These are phyloP conservation scores for Raphanus raphanistrum DNA, from an alignment of 345 rosid species.

Conservation along the genomic window DNA sequence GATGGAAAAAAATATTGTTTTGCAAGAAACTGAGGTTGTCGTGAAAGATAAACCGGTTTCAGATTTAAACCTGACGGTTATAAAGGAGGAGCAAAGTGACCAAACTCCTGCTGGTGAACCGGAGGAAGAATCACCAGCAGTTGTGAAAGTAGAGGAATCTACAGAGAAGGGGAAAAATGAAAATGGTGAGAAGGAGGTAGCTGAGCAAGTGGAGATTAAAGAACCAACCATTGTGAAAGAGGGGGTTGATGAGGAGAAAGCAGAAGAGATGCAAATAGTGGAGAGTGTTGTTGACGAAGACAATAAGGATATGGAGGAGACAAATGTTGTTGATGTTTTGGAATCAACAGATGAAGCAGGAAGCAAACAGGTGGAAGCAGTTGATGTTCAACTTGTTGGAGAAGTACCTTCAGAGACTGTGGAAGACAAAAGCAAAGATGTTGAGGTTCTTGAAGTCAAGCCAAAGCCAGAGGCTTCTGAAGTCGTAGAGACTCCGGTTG, in stretches of 20 bases:
- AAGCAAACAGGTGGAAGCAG: slow-evolving; percentile 29
- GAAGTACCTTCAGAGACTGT: slow-evolving; percentile 24
- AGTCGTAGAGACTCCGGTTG: slow-evolving; percentile 9
- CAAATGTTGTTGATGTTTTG: slow-evolving; percentile 5
- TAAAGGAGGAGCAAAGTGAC: slow-evolving; percentile 16
- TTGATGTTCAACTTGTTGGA: slow-evolving; percentile 23
- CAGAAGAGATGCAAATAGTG: slow-evolving; percentile 17
- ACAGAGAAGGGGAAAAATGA: slow-evolving; percentile 3
- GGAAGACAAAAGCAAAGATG: slow-evolving; percentile 16
- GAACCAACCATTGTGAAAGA: background rate
- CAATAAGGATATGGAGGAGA: slow-evolving; percentile 24
- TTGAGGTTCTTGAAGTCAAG: slow-evolving; percentile 16
- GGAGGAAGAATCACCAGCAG: slow-evolving; percentile 22
- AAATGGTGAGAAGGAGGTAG: slow-evolving; percentile 27
- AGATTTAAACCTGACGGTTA: background rate
- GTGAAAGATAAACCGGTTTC: slow-evolving; percentile 3
- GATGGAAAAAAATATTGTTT: slow-evolving; percentile 33
- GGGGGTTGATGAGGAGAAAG: slow-evolving; percentile 2
- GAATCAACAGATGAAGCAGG: slow-evolving; percentile 12
- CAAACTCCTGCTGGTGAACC: slow-evolving; percentile 19
- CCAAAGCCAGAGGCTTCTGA: slow-evolving; percentile 21
- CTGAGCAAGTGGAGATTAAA: slow-evolving; percentile 23
- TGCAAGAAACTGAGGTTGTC: background rate
- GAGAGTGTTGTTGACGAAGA: slow-evolving; percentile 20
- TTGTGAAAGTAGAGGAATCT: slow-evolving; percentile 27